These are phyloP conservation scores for Sarocladium strictum DNA, from an alignment of 2,329 filamentous ascomycete genomes.

Conservation along the genomic window DNA sequence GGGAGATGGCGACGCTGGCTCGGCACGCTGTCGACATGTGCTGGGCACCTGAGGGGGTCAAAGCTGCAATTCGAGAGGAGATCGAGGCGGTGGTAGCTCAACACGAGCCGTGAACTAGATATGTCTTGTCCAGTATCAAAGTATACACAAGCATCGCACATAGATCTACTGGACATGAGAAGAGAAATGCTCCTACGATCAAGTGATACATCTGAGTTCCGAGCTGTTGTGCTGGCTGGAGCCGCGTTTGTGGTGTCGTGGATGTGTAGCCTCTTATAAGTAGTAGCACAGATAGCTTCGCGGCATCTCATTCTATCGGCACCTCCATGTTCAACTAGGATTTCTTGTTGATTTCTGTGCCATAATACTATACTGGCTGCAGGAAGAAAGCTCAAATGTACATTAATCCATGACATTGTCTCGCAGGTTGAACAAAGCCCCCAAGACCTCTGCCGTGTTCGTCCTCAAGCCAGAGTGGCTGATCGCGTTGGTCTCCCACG, in stretches of 20 bases:
- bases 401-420: constrained; percentile 57
- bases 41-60: constrained; percentile 34
- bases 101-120: no score
- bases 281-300: constrained; percentile 8
- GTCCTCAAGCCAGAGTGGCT: constrained; percentile 79
- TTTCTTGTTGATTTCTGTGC: no score
- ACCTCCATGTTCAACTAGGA: no score
- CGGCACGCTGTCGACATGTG: constrained; percentile 35
- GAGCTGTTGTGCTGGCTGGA: constrained; percentile 6
- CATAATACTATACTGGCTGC: no score
- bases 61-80: constrained; percentile 19
- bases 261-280: constrained; percentile 5
- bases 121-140: constrained; percentile 2
- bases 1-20: constrained; percentile 33
- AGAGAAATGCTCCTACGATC: constrained; percentile 6
- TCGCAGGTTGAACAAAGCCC: constrained; percentile 68
- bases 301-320: no score
- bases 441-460: constrained; percentile 69
- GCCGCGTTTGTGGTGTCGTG: constrained; percentile 8
- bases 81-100: constrained; percentile 11
- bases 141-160: constrained; percentile 7
- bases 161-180: constrained; percentile 10
- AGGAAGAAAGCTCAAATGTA: no score
- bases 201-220: not conserved
- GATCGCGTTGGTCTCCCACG: constrained; percentile 78